These are phyloP conservation scores for Pythium plurisporium DNA, from an alignment of 352 stramenopile species.

Conservation along the genomic window DNA sequence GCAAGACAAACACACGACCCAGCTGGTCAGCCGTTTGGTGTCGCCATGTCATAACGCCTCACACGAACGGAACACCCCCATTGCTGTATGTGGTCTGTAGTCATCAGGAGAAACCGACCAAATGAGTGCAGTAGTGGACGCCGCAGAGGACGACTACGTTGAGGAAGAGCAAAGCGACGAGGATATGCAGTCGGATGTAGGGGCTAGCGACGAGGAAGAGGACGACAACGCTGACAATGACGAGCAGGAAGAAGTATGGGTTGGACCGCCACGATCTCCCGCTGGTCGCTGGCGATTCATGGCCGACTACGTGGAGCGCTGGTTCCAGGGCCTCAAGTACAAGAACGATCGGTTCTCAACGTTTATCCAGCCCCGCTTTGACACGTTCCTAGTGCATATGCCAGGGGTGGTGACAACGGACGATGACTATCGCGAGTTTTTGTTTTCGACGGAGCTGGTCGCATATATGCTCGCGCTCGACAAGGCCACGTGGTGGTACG, in stretches of 20 bases:
- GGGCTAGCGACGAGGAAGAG: background rate
- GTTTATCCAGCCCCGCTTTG: background rate
- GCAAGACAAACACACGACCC: too few species aligned
- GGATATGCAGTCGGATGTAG: background rate
- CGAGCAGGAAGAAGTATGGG: background rate
- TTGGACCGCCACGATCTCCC: background rate
- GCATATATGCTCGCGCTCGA: background rate
- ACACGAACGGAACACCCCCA: too few species aligned
- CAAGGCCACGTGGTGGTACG: background rate
- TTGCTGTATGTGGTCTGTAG: too few species aligned
- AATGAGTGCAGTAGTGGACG: too few species aligned
- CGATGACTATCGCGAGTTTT: background rate
- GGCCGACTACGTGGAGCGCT: background rate
- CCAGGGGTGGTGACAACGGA: background rate
- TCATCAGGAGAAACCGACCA: too few species aligned
- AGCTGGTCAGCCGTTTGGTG: too few species aligned
- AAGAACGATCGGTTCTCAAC: background rate
- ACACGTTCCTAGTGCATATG: background rate
- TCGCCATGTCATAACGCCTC: too few species aligned
- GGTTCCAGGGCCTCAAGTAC: background rate
- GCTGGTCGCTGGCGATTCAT: background rate
- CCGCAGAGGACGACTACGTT: background rate
- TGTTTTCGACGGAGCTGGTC: constrained; percentile 1
- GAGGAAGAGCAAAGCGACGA: too few species aligned
- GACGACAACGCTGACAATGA: background rate